Base-by-base conservation (phyloP, 2,329 filamentous ascomycete genomes). In the Trichoderma afroharzianum region DNA sequence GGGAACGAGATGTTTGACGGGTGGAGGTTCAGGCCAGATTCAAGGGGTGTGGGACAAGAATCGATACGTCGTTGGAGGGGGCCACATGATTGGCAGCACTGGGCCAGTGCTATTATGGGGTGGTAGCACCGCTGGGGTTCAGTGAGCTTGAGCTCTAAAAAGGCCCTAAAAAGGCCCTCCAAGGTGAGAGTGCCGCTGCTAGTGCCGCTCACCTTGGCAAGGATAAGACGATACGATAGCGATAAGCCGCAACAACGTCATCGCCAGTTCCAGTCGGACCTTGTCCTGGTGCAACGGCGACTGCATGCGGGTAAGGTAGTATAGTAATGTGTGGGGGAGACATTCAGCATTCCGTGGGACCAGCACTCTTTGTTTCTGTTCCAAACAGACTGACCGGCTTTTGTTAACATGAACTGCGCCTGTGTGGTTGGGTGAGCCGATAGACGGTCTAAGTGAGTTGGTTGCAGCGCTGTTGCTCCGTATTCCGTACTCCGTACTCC, bases 31-130 rank as follows among this genome's bases (percentile, higher is more conserved):
- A 72, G 70, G 74, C 33, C 33, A 32, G 47, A 68, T 61, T 24
- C 70, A 68, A 73, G 71, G 71, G 72, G 74, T 72, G 73, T 74
- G 73, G 73, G 74, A 74, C 69, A 70, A 68, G 67, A 72, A 70
- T 74, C 64, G 73, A 73, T 73, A 72, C 72, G 74, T 74, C 47
- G 57, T 68, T 69, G 72, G 72, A 73, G 74, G 74, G 62, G 75
- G 75, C 74, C 76, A 79, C 77, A 78, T 79, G 77, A 81, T 81
- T 81, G 79, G 80, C 73, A 74, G 68, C 39, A 55, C 58, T 70
- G 50, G 71, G 72, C 74, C 70, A 63, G 73, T 75, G 66, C 64
- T 72, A 72, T 57, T 72, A 72, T 57, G 69, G 74, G 71, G 73
- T 72, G 73, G 72, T 50, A 72, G 43, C 69, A 72, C 68, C 71